A percentile compares a stretch with the other conserved stretches of the same genome.
Conservation (phyloP, 2,329 filamentous ascomycete species). For the Pyrenochaeta sp. region DNA sequence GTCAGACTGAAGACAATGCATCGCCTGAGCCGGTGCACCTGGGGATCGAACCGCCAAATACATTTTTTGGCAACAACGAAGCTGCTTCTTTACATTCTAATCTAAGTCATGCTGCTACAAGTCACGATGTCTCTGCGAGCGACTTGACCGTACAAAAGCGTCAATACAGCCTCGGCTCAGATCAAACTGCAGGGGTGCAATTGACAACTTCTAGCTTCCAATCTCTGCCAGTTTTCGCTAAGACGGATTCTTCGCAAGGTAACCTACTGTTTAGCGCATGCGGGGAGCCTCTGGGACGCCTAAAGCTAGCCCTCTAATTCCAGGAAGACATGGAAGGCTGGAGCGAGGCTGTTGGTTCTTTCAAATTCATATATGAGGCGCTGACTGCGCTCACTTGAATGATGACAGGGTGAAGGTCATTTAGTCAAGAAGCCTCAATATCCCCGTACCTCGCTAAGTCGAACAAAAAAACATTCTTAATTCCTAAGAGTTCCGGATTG, state of each 20-base stretch:
- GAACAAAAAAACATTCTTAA: not conserved
- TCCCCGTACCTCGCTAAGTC: not conserved
- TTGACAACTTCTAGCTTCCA: not conserved
- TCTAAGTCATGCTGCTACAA: not conserved
- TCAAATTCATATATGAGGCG: not conserved
- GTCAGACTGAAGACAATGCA: constrained; percentile 6
- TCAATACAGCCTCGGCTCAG: not conserved
- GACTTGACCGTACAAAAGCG: not conserved
- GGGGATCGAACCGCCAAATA: not conserved
- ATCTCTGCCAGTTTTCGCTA: not conserved
- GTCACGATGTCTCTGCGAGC: not conserved
- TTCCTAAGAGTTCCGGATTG: not conserved
- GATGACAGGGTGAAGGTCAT: not conserved
- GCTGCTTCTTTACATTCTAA: not conserved
- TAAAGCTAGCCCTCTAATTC: not conserved
- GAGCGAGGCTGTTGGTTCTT: not conserved
- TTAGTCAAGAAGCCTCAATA: not conserved
- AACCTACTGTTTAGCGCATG: not conserved
- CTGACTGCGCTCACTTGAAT: too few species aligned
- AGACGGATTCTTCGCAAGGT: not conserved
- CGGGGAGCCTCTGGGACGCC: not conserved
- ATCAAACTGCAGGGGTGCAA: not conserved
- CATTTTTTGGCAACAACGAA: not conserved
- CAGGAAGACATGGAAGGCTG: not conserved
- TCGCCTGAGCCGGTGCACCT: not conserved